Evolutionary conservation across 2,329 filamentous ascomycete species (phyloP).

Genomic region (Pseudopithomyces chartarum): DNA sequence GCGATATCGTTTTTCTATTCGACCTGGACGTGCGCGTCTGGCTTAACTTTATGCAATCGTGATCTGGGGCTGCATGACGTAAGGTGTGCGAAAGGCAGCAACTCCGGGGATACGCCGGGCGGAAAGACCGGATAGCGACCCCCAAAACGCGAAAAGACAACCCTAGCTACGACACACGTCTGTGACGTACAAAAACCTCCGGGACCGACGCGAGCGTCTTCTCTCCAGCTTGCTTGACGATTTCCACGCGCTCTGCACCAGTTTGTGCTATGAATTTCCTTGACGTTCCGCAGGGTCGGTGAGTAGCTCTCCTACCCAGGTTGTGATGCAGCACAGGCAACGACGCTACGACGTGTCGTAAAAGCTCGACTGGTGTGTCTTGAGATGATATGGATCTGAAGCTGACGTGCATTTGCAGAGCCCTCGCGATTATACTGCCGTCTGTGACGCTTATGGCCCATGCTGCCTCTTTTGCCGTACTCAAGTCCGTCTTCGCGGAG

Average conservation of each 20-base stretch:
- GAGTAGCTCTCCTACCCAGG: background rate
- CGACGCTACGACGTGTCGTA: background rate
- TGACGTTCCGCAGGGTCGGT: slow-evolving; percentile 7
- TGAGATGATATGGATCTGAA: background rate
- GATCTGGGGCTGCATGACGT: slow-evolving; percentile 3
- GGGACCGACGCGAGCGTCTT: background rate
- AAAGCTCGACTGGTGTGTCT: background rate
- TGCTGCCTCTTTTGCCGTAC: slow-evolving; percentile 24
- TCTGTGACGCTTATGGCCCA: slow-evolving; percentile 33
- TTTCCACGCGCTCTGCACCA: background rate
- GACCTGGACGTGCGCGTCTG: background rate
- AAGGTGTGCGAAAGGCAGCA: background rate
- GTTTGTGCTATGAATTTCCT: background rate
- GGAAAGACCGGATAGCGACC: slow-evolving; percentile 1
- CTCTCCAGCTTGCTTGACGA: background rate
- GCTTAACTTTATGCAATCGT: background rate
- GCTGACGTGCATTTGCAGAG: slow-evolving; percentile 16
- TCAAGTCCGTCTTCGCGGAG: slow-evolving; percentile 38
- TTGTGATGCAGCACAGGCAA: background rate
- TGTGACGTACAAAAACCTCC: background rate
- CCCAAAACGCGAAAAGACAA: background rate
- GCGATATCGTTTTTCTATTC: background rate
- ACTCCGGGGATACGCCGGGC: background rate
- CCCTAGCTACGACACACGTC: background rate
- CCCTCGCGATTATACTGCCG: slow-evolving; percentile 34